Evolutionary conservation across 306 rosid species (phyloP).

Genomic region (Vicia sativa): DNA sequence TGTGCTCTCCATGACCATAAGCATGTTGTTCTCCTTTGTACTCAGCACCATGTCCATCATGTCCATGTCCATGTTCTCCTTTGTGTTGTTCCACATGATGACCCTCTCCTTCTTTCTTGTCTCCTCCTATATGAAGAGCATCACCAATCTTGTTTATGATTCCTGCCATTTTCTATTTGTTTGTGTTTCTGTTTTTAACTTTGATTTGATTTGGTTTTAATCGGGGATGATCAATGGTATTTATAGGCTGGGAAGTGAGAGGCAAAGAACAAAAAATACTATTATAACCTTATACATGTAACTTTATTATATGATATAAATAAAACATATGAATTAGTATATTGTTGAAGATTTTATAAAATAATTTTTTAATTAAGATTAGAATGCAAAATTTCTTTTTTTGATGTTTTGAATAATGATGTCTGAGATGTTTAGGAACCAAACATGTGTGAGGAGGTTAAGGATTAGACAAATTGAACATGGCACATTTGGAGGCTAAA

Average conservation of each 20-base stretch:
- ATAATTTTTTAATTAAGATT: background rate
- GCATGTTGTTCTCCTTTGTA: slow-evolving; percentile 29
- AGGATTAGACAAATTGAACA: background rate
- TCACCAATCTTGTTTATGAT: slow-evolving; percentile 59
- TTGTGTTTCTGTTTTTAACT: background rate
- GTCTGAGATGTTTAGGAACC: background rate
- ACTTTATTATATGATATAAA: no score
- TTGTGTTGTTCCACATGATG: slow-evolving; percentile 23
- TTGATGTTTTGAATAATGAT: background rate
- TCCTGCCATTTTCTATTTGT: slow-evolving; percentile 48
- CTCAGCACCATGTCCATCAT: slow-evolving; percentile 22
- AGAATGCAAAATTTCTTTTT: no score
- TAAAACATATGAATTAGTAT: no score
- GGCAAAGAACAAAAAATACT: background rate
- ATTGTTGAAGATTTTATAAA: background rate
- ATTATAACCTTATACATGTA: slow-evolving; percentile 31
- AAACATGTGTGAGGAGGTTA: slow-evolving; percentile 37
- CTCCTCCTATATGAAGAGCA: slow-evolving; percentile 59
- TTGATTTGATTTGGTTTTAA: background rate
- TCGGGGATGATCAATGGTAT: background rate
- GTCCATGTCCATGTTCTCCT: slow-evolving; percentile 7
- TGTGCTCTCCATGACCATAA: slow-evolving; percentile 31
- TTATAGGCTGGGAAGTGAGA: slow-evolving; percentile 30
- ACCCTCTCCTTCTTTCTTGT: slow-evolving; percentile 43
- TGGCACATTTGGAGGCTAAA: slow-evolving; percentile 33